Percentiles rank a stretch among this genome's conserved stretches.
phyloP scores from a whole-genome alignment of 139 green algal genomes.

The Pleodorina starrii region DNA sequence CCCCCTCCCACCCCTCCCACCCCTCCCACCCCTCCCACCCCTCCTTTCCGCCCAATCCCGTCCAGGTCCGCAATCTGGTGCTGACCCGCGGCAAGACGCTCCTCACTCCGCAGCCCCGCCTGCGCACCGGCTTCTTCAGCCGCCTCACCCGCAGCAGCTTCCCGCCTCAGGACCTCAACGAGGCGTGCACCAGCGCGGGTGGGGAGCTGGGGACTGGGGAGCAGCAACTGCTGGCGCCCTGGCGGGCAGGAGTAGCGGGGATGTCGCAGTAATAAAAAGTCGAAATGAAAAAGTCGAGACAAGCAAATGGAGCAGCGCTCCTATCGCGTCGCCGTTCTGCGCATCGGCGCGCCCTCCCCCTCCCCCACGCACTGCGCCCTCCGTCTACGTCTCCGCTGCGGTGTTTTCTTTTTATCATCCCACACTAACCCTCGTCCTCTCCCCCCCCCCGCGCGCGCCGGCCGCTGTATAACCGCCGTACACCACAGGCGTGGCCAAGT shows the following conservation, averaged over 20 bases:
- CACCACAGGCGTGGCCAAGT: constrained; percentile 68
- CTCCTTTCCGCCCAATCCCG: background rate
- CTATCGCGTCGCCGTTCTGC: too few species aligned
- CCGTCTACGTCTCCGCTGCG: too few species aligned
- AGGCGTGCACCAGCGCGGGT: constrained; percentile 45
- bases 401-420: too few species aligned
- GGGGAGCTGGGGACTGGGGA: background rate
- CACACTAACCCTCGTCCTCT: too few species aligned
- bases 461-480: too few species aligned
- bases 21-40: background rate
- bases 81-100: constrained; percentile 75
- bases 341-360: too few species aligned
- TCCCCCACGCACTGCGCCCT: too few species aligned
- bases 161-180: constrained; percentile 43
- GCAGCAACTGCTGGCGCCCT: background rate
- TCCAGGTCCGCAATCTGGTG: constrained; percentile 67
- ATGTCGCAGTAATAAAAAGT: too few species aligned
- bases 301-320: too few species aligned
- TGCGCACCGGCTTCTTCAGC: constrained; percentile 88
- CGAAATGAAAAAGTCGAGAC: too few species aligned
- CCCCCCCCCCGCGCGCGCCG: too few species aligned
- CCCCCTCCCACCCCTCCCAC: background rate
- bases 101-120: constrained; percentile 81
- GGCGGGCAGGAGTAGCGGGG: too few species aligned
- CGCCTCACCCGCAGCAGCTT: constrained; percentile 60